Percentiles rank a stretch among this genome's conserved stretches.
phyloP scores from a whole-genome alignment of 2,329 filamentous ascomycete species.

The Aspergillus transmontanensis region DNA sequence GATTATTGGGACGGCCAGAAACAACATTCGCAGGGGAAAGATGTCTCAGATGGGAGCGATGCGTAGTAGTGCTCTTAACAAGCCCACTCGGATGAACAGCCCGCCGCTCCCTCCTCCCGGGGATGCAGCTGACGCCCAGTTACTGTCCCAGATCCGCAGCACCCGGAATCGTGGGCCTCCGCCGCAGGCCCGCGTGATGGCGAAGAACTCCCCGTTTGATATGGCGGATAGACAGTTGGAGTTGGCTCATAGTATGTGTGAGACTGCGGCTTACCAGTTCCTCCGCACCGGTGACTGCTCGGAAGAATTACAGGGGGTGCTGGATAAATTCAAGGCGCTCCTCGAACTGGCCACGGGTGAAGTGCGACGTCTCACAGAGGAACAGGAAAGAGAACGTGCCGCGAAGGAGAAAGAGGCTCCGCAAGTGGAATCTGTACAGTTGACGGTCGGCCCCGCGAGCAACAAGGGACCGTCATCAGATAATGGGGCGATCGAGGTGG shows the following conservation, averaged over 20 bases:
- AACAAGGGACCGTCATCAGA: conserved; percentile 3
- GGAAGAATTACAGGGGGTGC: conserved; percentile 72
- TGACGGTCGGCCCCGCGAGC: not conserved
- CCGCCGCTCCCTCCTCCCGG: not conserved
- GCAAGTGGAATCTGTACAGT: conserved; percentile 6
- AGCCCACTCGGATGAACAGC: conserved; percentile 6
- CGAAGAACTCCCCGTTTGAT: conserved; percentile 66
- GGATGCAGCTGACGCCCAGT: conserved; percentile 11
- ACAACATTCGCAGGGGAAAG: conserved; percentile 83
- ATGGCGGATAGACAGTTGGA: conserved; percentile 77
- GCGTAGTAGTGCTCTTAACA: conserved; percentile 22
- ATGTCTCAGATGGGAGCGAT: conserved; percentile 48
- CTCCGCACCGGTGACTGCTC: conserved; percentile 83
- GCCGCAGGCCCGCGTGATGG: conserved; percentile 53
- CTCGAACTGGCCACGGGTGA: conserved; percentile 63
- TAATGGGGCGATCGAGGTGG: conserved; percentile 21
- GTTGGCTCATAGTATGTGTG: conserved; percentile 76
- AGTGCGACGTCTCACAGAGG: conserved; percentile 57
- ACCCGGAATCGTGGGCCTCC: conserved; percentile 22
- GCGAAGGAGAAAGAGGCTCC: conserved; percentile 19
- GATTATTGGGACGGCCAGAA: conserved; percentile 76
- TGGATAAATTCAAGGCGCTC: conserved; percentile 65
- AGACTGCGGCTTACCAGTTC: conserved; percentile 85
- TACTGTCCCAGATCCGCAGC: conserved; percentile 30
- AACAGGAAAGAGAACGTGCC: conserved; percentile 44